Conservation (phyloP, 768 basidiomycete genomes). For the Pleurotus platypus region DNA sequence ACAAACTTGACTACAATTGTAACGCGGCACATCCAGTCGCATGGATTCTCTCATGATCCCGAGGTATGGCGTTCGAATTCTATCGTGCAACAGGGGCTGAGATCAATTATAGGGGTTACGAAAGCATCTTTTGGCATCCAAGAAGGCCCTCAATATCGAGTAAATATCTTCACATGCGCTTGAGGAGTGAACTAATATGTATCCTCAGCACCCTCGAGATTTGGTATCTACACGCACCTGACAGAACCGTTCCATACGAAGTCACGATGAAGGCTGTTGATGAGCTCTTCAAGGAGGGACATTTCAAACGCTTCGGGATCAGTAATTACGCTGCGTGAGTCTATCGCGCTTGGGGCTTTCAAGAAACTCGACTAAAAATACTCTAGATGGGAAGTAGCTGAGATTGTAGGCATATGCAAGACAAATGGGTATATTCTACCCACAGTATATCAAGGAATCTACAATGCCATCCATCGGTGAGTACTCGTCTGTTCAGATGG, state of each 20-base stretch:
- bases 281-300: constrained; percentile 52
- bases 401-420: constrained; percentile 42
- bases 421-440: constrained; percentile 38
- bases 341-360: not conserved
- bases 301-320: constrained; percentile 58
- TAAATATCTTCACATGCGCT: constrained; percentile 25
- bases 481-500: constrained; percentile 1
- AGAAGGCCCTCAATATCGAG: constrained; percentile 39
- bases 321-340: constrained; percentile 56
- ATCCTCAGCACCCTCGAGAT: constrained; percentile 38
- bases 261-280: constrained; percentile 52
- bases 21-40: not conserved
- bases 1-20: not conserved
- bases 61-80: not conserved
- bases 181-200: not conserved
- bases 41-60: not conserved
- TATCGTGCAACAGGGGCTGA: constrained; percentile 14
- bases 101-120: constrained; percentile 34
- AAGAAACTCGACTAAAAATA: not conserved
- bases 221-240: constrained; percentile 61
- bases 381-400: constrained; percentile 31
- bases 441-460: constrained; percentile 36
- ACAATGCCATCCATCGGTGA: constrained; percentile 15
- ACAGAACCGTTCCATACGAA: constrained; percentile 53
- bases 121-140: constrained; percentile 41